Percentiles rank a stretch among this genome's conserved stretches.
Conservation (phyloP, 768 basidiomycete species). For the Boletus huronensis region DNA sequence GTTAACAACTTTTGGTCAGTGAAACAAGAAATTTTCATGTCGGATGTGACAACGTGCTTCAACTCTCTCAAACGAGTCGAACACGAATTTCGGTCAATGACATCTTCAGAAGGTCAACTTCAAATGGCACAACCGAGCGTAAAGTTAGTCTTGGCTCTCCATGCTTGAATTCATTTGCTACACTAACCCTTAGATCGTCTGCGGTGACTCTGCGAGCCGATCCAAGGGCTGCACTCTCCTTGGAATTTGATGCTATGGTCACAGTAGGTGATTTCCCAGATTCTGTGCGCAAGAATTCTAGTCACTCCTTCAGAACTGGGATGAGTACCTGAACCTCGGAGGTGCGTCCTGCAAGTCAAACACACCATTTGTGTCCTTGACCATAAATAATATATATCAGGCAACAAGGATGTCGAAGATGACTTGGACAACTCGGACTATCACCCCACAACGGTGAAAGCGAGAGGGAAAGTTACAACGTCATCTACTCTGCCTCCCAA, state of each 20-base stretch:
- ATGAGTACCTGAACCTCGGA: constrained; percentile 52
- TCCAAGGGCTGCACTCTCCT: constrained; percentile 43
- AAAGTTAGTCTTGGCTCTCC: constrained; percentile 42
- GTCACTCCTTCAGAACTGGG: constrained; percentile 49
- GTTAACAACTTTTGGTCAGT: constrained; percentile 40
- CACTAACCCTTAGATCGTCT: constrained; percentile 38
- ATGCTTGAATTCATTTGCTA: not conserved
- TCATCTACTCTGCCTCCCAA: constrained; percentile 25
- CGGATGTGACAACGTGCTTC: constrained; percentile 78
- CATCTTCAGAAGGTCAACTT: constrained; percentile 48
- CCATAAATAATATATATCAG: constrained; percentile 1
- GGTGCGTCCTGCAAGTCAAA: constrained; percentile 30
- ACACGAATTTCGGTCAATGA: constrained; percentile 53
- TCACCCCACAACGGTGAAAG: constrained; percentile 35
- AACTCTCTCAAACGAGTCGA: constrained; percentile 75
- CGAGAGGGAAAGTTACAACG: constrained; percentile 27
- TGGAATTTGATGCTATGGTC: constrained; percentile 67
- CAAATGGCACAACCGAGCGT: constrained; percentile 69
- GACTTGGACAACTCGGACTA: constrained; percentile 42
- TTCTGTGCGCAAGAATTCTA: not conserved
- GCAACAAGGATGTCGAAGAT: constrained; percentile 22
- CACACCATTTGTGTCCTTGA: not conserved
- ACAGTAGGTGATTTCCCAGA: constrained; percentile 40
- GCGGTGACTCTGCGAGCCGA: constrained; percentile 53
- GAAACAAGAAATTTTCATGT: constrained; percentile 79